Evolutionary conservation across 2,329 filamentous ascomycete genomes (phyloP).

Genomic region (Phyllachora maydis): DNA sequence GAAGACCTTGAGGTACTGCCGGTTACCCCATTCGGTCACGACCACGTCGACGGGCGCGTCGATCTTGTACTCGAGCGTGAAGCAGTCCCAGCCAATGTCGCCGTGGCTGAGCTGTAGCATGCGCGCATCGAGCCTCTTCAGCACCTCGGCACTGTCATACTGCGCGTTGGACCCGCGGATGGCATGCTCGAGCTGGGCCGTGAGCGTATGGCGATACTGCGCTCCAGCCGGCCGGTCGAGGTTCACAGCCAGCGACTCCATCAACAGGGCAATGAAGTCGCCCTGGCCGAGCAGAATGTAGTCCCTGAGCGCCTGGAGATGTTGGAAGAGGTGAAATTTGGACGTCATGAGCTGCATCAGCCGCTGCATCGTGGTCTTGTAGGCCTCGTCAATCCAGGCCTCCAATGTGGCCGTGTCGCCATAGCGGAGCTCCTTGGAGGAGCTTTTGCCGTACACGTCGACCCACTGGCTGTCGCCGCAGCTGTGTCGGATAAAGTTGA

Average conservation of each 20-base stretch:
- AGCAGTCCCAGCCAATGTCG: conserved; percentile 97
- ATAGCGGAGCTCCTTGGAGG: conserved; percentile 80
- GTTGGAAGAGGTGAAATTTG: conserved; percentile 89
- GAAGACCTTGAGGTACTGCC: conserved; percentile 96
- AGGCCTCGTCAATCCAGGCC: conserved; percentile 86
- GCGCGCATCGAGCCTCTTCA: conserved; percentile 81
- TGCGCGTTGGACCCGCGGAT: conserved; percentile 95
- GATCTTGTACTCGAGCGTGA: conserved; percentile 96
- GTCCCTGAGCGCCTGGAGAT: conserved; percentile 78
- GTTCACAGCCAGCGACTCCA: conserved; percentile 88
- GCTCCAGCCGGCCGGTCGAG: conserved; percentile 89
- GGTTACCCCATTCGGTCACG: conserved; percentile 84
- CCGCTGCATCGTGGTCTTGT: conserved; percentile 94
- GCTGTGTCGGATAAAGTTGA: conserved; percentile 95
- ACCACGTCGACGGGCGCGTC: conserved; percentile 93
- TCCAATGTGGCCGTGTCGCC: conserved; percentile 85
- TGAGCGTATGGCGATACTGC: conserved; percentile 90
- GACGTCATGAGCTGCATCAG: conserved; percentile 83
- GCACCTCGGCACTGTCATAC: conserved; percentile 79
- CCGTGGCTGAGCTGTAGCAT: conserved; percentile 95
- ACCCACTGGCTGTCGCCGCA: conserved; percentile 92
- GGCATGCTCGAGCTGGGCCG: conserved; percentile 92
- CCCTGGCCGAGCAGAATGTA: conserved; percentile 90
- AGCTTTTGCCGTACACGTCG: conserved; percentile 79
- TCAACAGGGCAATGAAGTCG: conserved; percentile 89